phyloP scores from a whole-genome alignment of 2,329 filamentous ascomycete genomes.

The Phialocephala subalpina region DNA sequence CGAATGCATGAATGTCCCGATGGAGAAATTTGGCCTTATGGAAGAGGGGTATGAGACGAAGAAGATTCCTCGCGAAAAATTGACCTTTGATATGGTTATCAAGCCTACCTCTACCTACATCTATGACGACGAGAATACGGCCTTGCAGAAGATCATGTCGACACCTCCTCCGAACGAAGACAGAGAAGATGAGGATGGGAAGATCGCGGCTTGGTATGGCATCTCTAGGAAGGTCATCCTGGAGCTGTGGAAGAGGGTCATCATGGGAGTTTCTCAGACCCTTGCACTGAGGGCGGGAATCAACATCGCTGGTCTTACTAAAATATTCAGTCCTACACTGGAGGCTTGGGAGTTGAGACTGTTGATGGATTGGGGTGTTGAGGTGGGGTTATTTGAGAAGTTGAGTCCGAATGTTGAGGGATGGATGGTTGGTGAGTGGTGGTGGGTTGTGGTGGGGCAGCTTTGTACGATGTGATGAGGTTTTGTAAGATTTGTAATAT shows the following conservation, averaged over 20 bases:
- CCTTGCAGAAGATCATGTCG: constrained; percentile 47
- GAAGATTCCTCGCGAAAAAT: constrained; percentile 69
- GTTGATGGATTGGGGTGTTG: constrained; percentile 65
- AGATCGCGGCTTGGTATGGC: constrained; percentile 76
- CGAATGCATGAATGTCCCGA: constrained; percentile 61
- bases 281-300: constrained; percentile 69
- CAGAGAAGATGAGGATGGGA: constrained; percentile 42
- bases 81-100: constrained; percentile 69
- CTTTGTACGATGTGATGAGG: constrained; percentile 17
- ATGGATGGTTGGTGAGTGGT: constrained; percentile 67
- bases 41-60: constrained; percentile 75
- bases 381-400: constrained; percentile 48
- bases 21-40: constrained; percentile 72
- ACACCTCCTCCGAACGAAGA: constrained; percentile 50
- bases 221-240: constrained; percentile 67
- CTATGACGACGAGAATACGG: constrained; percentile 58
- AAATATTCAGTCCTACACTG: constrained; percentile 63
- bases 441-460: constrained; percentile 67
- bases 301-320: constrained; percentile 59
- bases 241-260: constrained; percentile 69
- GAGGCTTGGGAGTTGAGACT: constrained; percentile 70
- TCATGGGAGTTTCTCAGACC: constrained; percentile 68
- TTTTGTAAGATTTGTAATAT: neutral
- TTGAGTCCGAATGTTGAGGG: constrained; percentile 52
- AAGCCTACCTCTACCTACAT: constrained; percentile 66